Evolutionary conservation across 768 basidiomycete genomes (phyloP), one percentile per base, ranked within the genome.

Genomic region (Rubroboletus satanas): DNA sequence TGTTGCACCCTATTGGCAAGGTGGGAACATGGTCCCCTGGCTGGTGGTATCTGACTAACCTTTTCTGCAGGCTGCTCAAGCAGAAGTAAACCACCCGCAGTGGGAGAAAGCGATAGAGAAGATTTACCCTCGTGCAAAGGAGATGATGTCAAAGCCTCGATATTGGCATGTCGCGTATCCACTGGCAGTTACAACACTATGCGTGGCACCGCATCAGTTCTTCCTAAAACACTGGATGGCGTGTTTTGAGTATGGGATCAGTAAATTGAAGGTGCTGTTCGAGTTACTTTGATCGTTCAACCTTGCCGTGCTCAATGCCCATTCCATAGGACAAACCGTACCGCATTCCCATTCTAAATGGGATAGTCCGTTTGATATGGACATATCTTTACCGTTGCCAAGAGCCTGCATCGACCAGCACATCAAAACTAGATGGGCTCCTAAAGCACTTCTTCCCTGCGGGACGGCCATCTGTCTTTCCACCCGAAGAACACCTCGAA

Each of bases 371-470:
- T 9, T 71, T 97, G 39, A 73, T 94, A 33, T 98, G 94, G 95
- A 91, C 93, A 2, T 98, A 97, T 69, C 77, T 97, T n/a, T 95
- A 92, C 66, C 87, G 95, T 15, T 95, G 93, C 65, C 85, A 88
- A 59, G 95, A 98, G 69, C 80, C 88, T 6, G 74, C 83, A 2
- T 89, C 93, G 0, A 87, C 89, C 3, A 85, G 84, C n/a, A 83
- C 84, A n/a, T 73, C 83, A 29, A 92, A 87, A 64, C 71, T 98
- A 38, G 93, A 97, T 57, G 73, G 71, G 0, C 64, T 95, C 37
- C 65, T 90, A 47, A 90, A 85, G 61, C 76, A 84, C 49, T 87
- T 95, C 69, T 92, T 94, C 66, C 92, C 94, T 6, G 65, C 83
- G 5, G 84, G 84, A 52, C 81, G 88, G 26, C 70, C 81, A 5